Evolutionary conservation across 1,284 basidiomycete genomes (phyloP), one percentile per base, ranked within the genome.

Genomic region (Tilletia caries): DNA sequence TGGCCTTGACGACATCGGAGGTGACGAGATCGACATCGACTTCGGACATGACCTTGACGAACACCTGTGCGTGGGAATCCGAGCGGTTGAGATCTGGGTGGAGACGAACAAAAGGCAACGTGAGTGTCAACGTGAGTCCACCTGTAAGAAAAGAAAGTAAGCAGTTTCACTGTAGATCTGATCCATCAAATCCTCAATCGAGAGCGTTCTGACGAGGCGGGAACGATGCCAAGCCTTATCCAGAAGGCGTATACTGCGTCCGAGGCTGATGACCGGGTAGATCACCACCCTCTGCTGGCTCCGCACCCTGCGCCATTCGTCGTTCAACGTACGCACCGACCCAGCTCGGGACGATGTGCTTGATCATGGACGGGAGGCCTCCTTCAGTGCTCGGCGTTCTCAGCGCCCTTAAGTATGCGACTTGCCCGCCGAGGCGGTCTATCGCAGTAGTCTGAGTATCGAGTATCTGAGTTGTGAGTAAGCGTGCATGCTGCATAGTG

Each of bases 241-340:
- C 79, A 48, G 79, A 73, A 60, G 79, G 80, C 62, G 76, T 76
- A 74, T 81, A 78, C 71, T 78, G 79, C 33, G 79, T 81, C 48
- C 78, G 76, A 60, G 79, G 78, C 74, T 81, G 80, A 78, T 81
- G 78, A 50, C 79, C 79, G 13, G 79, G 79, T 65, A 81, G 71
- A 74, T 81, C 79, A 70, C 79, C 79, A 70, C 79, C 79, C 73
- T 81, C 79, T 73, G 78, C 79, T 20, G 79, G 79, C 78, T 81
- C 80, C 70, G 79, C 79, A 68, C 79, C 79, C 69, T 81, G 79
- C 8, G 79, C 79, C 73, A 81, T 79, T 78, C 80, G 71, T 81
- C 80, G 75, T 78, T 76, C 70, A 68, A 71, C 66, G 79, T 81
- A n/a, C 6, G 80, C 79, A 75, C 79, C 79, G 68, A 81, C 80